Conservation (phyloP, 192 early-diverging fungal genomes). For the Gonapodya sp. region DNA sequence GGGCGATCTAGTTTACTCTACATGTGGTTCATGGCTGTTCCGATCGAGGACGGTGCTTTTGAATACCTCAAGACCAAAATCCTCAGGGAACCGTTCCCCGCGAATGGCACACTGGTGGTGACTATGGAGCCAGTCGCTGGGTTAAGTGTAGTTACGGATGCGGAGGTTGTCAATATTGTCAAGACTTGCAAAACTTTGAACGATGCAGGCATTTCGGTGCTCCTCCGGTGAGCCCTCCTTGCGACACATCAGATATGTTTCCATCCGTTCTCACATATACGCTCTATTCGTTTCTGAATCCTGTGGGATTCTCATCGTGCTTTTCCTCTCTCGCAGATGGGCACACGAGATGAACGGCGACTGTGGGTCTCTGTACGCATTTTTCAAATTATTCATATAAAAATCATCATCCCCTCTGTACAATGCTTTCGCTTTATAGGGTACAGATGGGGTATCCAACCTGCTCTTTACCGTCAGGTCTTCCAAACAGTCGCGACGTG, state of each 20-base stretch:
- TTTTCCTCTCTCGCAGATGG: neutral
- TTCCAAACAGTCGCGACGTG: neutral
- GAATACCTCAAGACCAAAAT: neutral
- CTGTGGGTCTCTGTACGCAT: neutral
- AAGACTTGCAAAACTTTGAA: neutral
- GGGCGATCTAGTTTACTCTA: neutral
- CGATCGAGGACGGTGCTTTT: neutral
- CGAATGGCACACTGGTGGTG: neutral
- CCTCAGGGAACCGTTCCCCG: neutral
- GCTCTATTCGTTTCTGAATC: no score
- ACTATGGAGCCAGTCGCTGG: neutral
- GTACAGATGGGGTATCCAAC: neutral
- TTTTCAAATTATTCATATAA: no score
- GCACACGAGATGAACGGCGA: conserved; percentile 11
- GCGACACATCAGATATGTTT: no score
- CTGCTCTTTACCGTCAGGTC: neutral
- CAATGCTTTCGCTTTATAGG: neutral
- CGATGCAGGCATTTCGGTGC: neutral
- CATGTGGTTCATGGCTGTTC: neutral
- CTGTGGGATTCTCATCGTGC: no score
- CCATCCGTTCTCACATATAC: no score
- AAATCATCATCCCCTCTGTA: no score
- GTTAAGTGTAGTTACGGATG: neutral
- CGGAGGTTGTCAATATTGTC: neutral
- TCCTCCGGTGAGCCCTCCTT: neutral